Conservation (phyloP, 306 rosid species). For the Gynostemma pentaphyllum region DNA sequence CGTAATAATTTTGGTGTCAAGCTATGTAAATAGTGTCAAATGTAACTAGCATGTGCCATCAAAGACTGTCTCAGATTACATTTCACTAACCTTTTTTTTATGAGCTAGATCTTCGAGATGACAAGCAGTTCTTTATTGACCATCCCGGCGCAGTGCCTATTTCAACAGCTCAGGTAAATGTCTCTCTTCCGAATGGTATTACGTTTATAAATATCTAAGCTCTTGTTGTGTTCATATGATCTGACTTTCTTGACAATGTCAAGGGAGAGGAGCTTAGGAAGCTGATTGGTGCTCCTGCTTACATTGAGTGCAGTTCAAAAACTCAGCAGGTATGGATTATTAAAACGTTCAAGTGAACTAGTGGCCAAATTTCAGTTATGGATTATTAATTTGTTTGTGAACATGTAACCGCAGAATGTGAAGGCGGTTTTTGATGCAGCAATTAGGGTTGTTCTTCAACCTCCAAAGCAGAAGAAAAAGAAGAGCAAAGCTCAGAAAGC, state of each 20-base stretch:
- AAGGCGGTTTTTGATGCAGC: conserved; percentile 92
- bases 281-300: conserved; percentile 86
- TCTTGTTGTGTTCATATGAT: background rate
- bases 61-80: background rate
- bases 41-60: background rate
- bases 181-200: background rate
- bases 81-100: conserved; percentile 14
- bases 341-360: background rate
- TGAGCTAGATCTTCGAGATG: conserved; percentile 91
- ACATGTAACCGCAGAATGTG: conserved; percentile 54
- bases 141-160: conserved; percentile 99
- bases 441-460: conserved; percentile 98
- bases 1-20: background rate
- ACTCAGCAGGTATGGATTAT: conserved; percentile 58
- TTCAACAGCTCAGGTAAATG: conserved; percentile 62
- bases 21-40: background rate
- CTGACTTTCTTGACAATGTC: conserved; percentile 4
- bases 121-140: conserved; percentile 79
- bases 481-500: conserved; percentile 85
- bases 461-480: conserved; percentile 97
- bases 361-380: background rate
- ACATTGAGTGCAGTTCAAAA: conserved; percentile 97
- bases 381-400: conserved; percentile 9
- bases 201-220: background rate
- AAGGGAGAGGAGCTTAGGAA: conserved; percentile 97